These are phyloP conservation scores for Dipodascus geniculatus DNA, from an alignment of 805 yeast genomes.

Conservation along the genomic window DNA sequence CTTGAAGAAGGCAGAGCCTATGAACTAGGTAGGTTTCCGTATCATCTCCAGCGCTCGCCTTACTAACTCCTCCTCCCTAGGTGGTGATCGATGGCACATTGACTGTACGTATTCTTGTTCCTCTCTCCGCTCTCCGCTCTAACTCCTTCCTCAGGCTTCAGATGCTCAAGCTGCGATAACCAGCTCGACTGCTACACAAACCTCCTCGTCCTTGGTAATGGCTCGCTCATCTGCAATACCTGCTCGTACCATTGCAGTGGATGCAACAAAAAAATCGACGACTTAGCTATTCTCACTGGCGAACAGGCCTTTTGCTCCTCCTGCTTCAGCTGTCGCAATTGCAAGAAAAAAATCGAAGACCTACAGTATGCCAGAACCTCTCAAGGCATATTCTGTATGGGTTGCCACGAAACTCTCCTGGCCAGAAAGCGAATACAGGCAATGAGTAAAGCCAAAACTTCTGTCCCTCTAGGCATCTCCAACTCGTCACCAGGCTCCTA, in stretches of 20 bases:
- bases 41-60: neutral
- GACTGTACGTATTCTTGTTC: slow-evolving; percentile 36
- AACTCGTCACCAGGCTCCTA: slow-evolving; percentile 1
- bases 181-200: slow-evolving; percentile 79
- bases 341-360: slow-evolving; percentile 78
- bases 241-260: slow-evolving; percentile 86
- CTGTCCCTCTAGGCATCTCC: neutral
- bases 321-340: slow-evolving; percentile 83
- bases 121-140: neutral
- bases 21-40: slow-evolving; percentile 41
- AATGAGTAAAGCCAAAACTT: neutral
- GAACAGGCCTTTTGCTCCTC: slow-evolving; percentile 88
- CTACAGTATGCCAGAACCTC: slow-evolving; percentile 88
- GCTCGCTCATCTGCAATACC: slow-evolving; percentile 76
- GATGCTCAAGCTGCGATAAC: slow-evolving; percentile 73
- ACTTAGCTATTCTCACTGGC: slow-evolving; percentile 87
- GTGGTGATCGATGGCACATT: slow-evolving; percentile 93
- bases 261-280: slow-evolving; percentile 81
- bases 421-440: slow-evolving; percentile 44
- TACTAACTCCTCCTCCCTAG: slow-evolving; percentile 22
- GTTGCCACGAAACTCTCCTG: slow-evolving; percentile 74
- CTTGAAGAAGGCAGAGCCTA: slow-evolving; percentile 89
- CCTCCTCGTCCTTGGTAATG: slow-evolving; percentile 85
- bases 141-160: slow-evolving; percentile 33
- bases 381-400: slow-evolving; percentile 86